Evolutionary conservation across 495 filamentous ascomycete species (phyloP).

Genomic region (Aspergillus cristatus): DNA sequence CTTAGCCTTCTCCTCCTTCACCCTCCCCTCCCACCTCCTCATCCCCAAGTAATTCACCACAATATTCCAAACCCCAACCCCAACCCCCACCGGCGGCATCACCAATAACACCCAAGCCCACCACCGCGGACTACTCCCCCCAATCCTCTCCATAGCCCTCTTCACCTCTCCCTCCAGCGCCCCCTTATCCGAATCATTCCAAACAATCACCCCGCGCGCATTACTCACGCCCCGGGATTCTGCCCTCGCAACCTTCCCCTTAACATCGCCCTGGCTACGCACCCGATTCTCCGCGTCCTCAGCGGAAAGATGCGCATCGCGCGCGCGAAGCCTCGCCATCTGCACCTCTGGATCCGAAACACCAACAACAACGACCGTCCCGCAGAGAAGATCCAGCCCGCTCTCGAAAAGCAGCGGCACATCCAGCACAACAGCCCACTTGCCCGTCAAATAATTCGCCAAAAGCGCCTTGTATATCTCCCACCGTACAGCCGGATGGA

Average conservation of each 20-base stretch:
- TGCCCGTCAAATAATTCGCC: slow-evolving; percentile 55
- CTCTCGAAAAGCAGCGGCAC: slow-evolving; percentile 86
- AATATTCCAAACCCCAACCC: slow-evolving; percentile 55
- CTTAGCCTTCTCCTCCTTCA: slow-evolving; percentile 58
- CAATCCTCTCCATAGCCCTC: slow-evolving; percentile 52
- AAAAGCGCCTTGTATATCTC: slow-evolving; percentile 65
- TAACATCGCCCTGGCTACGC: slow-evolving; percentile 71
- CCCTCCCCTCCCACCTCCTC: slow-evolving; percentile 58
- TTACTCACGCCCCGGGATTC: slow-evolving; percentile 48
- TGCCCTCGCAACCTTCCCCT: slow-evolving; percentile 66
- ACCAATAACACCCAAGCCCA: slow-evolving; percentile 69
- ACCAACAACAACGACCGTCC: slow-evolving; percentile 74
- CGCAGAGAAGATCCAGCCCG: slow-evolving; percentile 71
- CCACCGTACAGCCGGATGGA: slow-evolving; percentile 75
- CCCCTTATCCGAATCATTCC: slow-evolving; percentile 71
- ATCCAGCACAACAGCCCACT: slow-evolving; percentile 87
- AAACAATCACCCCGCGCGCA: slow-evolving; percentile 62
- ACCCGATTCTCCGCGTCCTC: slow-evolving; percentile 82
- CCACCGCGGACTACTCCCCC: slow-evolving; percentile 57
- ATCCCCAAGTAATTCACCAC: slow-evolving; percentile 57
- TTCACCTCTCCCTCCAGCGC: slow-evolving; percentile 57
- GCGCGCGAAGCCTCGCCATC: slow-evolving; percentile 60
- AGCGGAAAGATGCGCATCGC: slow-evolving; percentile 61
- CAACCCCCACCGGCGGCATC: slow-evolving; percentile 61
- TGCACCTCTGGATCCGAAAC: slow-evolving; percentile 67